Evolutionary conservation across 805 yeast species (phyloP).

Genomic region (Sugiyamaella smithiae): DNA sequence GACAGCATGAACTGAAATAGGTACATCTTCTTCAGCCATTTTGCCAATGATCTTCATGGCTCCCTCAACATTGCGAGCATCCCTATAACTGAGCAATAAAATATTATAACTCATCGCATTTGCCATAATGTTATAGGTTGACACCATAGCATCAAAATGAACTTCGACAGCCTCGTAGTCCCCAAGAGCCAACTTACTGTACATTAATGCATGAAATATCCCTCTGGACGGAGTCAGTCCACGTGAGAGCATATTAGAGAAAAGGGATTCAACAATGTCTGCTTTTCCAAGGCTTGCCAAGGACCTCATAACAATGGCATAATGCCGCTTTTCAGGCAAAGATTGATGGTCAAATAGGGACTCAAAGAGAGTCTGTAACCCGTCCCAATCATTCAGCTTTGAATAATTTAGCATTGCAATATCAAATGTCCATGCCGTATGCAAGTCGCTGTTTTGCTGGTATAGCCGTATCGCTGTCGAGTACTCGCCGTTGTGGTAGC

Average conservation of each 20-base stretch:
- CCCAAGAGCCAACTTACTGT: conserved; percentile 39
- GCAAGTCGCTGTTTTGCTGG: conserved; percentile 40
- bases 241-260: conserved; percentile 44
- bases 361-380: conserved; percentile 56
- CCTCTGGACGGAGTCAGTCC: conserved; percentile 46
- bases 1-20: conserved; percentile 26
- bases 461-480: conserved; percentile 37
- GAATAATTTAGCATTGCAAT: conserved; percentile 48
- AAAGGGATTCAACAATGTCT: conserved; percentile 49
- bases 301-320: conserved; percentile 58
- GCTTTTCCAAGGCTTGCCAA: conserved; percentile 51
- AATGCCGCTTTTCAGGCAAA: conserved; percentile 53
- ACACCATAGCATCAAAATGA: conserved; percentile 37
- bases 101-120: conserved; percentile 34
- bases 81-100: conserved; percentile 37
- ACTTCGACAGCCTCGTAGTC: conserved; percentile 38
- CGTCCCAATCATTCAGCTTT: conserved; percentile 48
- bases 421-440: conserved; percentile 47
- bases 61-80: conserved; percentile 37
- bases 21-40: conserved; percentile 23
- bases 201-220: conserved; percentile 47
- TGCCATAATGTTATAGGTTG: conserved; percentile 32
- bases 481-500: conserved; percentile 23
- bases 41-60: conserved; percentile 30
- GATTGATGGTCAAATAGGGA: conserved; percentile 50